Conservation (phyloP, 2,329 filamentous ascomycete species). For the Epichloe gansuensis region DNA sequence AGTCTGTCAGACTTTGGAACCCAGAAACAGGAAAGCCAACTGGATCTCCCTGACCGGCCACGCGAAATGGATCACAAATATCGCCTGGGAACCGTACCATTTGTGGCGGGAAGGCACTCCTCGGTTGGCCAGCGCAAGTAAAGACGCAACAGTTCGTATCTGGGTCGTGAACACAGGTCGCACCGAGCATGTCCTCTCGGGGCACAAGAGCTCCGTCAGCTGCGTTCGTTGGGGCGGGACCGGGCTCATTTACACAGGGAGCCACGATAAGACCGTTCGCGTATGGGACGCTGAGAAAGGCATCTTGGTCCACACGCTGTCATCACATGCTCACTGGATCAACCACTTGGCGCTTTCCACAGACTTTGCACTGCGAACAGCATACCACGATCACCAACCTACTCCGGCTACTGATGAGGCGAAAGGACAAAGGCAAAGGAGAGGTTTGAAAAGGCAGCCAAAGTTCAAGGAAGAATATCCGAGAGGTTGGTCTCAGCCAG, state of each 20-base stretch:
- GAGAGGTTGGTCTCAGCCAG: constrained; percentile 83
- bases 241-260: constrained; percentile 70
- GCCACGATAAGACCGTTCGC: constrained; percentile 85
- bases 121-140: constrained; percentile 74
- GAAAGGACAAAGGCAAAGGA: constrained; percentile 64
- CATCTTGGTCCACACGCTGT: constrained; percentile 66
- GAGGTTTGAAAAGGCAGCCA: constrained; percentile 77
- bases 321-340: constrained; percentile 83
- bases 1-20: constrained; percentile 82
- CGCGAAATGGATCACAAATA: constrained; percentile 74
- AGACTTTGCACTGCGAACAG: constrained; percentile 77
- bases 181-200: constrained; percentile 72
- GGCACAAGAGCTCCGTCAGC: constrained; percentile 79
- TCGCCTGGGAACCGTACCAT: constrained; percentile 92
- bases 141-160: constrained; percentile 77
- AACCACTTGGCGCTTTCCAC: constrained; percentile 92
- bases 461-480: constrained; percentile 59
- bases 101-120: constrained; percentile 62
- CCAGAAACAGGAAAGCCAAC: constrained; percentile 65
- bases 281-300: constrained; percentile 78
- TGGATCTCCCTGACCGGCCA: constrained; percentile 65
- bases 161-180: constrained; percentile 72
- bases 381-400: constrained; percentile 70
- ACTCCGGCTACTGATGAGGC: constrained; percentile 57
- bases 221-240: constrained; percentile 94